phyloP scores from a whole-genome alignment of 306 rosid species.

The Gastrolobium bilobum region DNA sequence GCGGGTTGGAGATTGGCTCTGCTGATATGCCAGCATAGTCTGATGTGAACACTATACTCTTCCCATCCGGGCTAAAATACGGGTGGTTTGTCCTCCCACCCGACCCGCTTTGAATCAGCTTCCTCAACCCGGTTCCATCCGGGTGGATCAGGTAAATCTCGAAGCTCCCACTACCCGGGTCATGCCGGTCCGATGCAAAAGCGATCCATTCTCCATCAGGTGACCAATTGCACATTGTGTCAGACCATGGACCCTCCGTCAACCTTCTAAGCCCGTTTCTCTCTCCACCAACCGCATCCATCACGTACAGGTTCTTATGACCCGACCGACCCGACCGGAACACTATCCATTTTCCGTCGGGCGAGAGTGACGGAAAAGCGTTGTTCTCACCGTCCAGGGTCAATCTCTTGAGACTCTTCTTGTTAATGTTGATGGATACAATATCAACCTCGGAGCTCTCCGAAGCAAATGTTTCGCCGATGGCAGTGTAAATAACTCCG shows the following conservation, averaged over 20 bases:
- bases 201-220: slow-evolving; percentile 90
- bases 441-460: slow-evolving; percentile 72
- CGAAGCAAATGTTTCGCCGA: slow-evolving; percentile 73
- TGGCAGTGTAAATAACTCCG: slow-evolving; percentile 68
- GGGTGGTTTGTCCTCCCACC: slow-evolving; percentile 84
- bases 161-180: slow-evolving; percentile 75
- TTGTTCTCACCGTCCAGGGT: slow-evolving; percentile 80
- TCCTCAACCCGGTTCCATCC: slow-evolving; percentile 79
- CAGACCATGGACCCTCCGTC: slow-evolving; percentile 81
- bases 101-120: slow-evolving; percentile 70
- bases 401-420: slow-evolving; percentile 53
- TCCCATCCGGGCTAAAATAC: slow-evolving; percentile 77
- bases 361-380: slow-evolving; percentile 81
- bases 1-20: slow-evolving; percentile 89
- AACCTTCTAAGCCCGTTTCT: slow-evolving; percentile 53
- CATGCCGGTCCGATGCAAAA: slow-evolving; percentile 74
- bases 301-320: slow-evolving; percentile 72
- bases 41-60: slow-evolving; percentile 68
- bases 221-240: slow-evolving; percentile 92
- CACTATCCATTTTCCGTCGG: slow-evolving; percentile 84
- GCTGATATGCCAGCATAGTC: slow-evolving; percentile 84
- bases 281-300: slow-evolving; percentile 82
- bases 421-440: slow-evolving; percentile 61
- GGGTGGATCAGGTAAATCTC: slow-evolving; percentile 79
- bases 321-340: slow-evolving; percentile 85